Percentiles rank a stretch among this genome's conserved stretches.
Evolutionary conservation across 768 basidiomycete species (phyloP).

Genomic region (Leccinum uliginosum): DNA sequence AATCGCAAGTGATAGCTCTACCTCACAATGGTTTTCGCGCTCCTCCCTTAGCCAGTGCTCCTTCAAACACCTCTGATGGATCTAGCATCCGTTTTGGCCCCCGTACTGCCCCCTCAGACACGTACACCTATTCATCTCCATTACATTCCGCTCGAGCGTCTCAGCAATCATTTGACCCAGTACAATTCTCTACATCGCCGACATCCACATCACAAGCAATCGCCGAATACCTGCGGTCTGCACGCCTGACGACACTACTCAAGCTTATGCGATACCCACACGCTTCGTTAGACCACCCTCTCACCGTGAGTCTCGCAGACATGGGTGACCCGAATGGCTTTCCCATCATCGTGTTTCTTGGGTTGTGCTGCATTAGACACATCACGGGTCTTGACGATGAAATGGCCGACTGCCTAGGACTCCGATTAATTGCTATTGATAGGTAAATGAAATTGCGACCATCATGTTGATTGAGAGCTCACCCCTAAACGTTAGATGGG

Average conservation of each 20-base stretch:
- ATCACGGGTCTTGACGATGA: constrained; percentile 96
- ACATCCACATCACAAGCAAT: constrained; percentile 63
- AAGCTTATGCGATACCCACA: constrained; percentile 78
- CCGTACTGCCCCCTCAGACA: constrained; percentile 39
- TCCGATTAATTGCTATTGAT: constrained; percentile 92
- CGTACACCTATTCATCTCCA: constrained; percentile 51
- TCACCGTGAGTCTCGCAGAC: constrained; percentile 90
- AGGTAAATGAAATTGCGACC: constrained; percentile 46
- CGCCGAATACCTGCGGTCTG: constrained; percentile 83
- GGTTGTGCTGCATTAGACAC: constrained; percentile 90
- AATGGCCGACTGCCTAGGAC: constrained; percentile 81
- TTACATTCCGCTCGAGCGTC: constrained; percentile 19
- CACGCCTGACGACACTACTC: constrained; percentile 77
- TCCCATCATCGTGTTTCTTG: constrained; percentile 89
- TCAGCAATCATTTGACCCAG: constrained; percentile 24
- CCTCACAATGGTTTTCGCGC: constrained; percentile 43
- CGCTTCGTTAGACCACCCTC: constrained; percentile 65
- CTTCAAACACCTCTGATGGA: constrained; percentile 55
- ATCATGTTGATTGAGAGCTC: constrained; percentile 7
- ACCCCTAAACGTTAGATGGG: constrained; percentile 62
- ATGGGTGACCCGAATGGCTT: constrained; percentile 81
- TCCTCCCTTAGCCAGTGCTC: constrained; percentile 20
- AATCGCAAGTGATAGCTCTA: constrained; percentile 28
- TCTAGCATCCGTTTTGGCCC: constrained; percentile 37
- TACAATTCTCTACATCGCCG: constrained; percentile 41